Evolutionary conservation across 257 asterid species (phyloP), one percentile per base, ranked within the genome.

Genomic region (Asclepias syriaca): DNA sequence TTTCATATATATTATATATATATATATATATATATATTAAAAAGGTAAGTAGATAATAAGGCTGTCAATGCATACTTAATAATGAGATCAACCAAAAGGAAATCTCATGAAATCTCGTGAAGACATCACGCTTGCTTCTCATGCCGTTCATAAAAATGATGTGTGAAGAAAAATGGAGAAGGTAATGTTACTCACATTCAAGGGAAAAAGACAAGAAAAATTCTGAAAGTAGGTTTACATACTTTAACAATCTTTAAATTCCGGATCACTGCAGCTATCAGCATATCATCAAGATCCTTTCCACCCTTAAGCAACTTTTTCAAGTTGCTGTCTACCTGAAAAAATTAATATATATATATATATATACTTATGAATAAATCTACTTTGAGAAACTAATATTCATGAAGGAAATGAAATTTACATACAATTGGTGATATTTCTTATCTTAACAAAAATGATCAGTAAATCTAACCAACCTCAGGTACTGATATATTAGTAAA

Each of bases 231-330:
- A 45, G 27, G 21, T 68, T 57, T 58, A 81, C 92, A 73, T 91
- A 94, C 99, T 77, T 84, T 80, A 73, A 91, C 93, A 76, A 84
- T 87, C 86, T 89, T 94, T 81, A 91, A 93, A 86, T 94, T 86
- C 37, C 91, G 91, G 77, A 94, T 91, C 71, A 94, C 86, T 53
- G 83, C 84, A 79, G 99, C 97, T 53, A 89, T 85, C 87, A 94
- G 79, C 14, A 82, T 65, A 79, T 88, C 95, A 58, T 94, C 98
- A 54, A 94, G 65, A 34, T 91, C 85, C 75, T 86, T 81, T 72
- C 95, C 95, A 22, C 90, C 83, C 85, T 85, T 87, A 64, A 89
- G 80, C 77, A 87, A 80, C 86, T 82, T 94, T 65, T 82, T 84
- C 66, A 86, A 72, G 72, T 95, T 85, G 71, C 85, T 79, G 72